phyloP scores from a whole-genome alignment of 495 filamentous ascomycete species.

The Penicillium roqueforti region DNA sequence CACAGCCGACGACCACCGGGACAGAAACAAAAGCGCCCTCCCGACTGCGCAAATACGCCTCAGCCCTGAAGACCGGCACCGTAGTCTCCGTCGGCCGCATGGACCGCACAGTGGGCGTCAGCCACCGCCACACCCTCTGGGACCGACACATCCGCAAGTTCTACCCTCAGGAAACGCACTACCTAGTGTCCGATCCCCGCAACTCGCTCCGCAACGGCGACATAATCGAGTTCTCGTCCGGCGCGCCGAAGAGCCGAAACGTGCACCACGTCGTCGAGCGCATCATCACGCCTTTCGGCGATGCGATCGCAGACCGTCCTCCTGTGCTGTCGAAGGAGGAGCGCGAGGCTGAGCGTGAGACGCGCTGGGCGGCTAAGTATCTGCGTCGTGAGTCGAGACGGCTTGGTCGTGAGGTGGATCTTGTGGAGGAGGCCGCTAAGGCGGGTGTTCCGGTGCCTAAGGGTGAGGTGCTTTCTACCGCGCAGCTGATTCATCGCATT shows the following conservation, averaged over 20 bases:
- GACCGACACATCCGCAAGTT: conserved; percentile 40
- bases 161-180: conserved; percentile 37
- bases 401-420: conserved; percentile 23
- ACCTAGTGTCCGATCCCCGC: conserved; percentile 70
- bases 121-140: conserved; percentile 34
- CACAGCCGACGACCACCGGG: conserved; percentile 10
- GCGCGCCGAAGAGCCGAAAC: conserved; percentile 56
- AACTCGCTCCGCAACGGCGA: conserved; percentile 72
- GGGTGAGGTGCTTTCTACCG: conserved; percentile 13
- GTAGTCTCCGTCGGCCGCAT: conserved; percentile 45
- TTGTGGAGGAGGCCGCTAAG: conserved; percentile 4
- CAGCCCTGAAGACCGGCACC: conserved; percentile 38
- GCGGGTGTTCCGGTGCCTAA: conserved; percentile 1
- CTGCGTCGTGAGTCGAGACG: conserved; percentile 40
- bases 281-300: conserved; percentile 71
- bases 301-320: conserved; percentile 57
- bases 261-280: conserved; percentile 74
- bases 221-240: conserved; percentile 70
- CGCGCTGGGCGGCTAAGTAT: conserved; percentile 48
- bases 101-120: conserved; percentile 42
- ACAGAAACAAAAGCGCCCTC: conserved; percentile 24
- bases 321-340: conserved; percentile 62
- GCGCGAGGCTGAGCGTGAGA: conserved; percentile 45
- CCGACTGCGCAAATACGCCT: conserved; percentile 38
- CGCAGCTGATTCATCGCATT: conserved; percentile 23